Evolutionary conservation across 2,329 filamentous ascomycete species (phyloP).

Genomic region (Diaporthe sp.): DNA sequence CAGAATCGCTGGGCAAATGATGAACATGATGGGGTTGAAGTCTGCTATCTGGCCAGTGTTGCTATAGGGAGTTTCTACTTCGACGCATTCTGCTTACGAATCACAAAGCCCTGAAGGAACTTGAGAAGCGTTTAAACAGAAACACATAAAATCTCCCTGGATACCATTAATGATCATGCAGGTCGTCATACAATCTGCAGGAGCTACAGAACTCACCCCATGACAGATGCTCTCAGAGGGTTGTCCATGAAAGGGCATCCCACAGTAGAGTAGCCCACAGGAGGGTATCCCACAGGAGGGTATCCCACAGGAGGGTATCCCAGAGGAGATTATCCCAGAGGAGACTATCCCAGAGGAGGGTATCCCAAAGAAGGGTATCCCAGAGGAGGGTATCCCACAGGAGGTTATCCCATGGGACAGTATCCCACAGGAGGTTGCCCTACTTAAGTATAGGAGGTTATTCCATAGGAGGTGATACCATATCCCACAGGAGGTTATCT

Average conservation of each 20-base stretch:
- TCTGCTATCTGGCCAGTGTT: background rate
- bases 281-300: background rate
- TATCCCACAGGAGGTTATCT: too few species aligned
- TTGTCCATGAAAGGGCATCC: background rate
- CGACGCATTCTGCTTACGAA: background rate
- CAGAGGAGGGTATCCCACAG: too few species aligned
- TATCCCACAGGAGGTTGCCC: too few species aligned
- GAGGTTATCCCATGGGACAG: too few species aligned
- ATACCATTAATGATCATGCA: background rate
- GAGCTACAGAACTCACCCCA: background rate
- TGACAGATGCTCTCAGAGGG: background rate
- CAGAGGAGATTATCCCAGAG: too few species aligned
- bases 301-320: too few species aligned
- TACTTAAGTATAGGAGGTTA: too few species aligned
- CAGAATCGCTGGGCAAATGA: background rate
- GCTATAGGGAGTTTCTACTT: background rate
- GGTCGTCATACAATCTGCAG: too few species aligned
- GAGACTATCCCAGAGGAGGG: too few species aligned
- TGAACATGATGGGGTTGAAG: background rate
- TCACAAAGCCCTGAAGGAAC: background rate
- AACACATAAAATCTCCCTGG: background rate
- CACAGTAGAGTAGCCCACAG: background rate
- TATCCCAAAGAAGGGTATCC: too few species aligned
- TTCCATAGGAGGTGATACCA: too few species aligned
- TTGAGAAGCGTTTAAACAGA: background rate